Evolutionary conservation across 2,329 filamentous ascomycete genomes (phyloP).

Genomic region (Colletotrichum musae): DNA sequence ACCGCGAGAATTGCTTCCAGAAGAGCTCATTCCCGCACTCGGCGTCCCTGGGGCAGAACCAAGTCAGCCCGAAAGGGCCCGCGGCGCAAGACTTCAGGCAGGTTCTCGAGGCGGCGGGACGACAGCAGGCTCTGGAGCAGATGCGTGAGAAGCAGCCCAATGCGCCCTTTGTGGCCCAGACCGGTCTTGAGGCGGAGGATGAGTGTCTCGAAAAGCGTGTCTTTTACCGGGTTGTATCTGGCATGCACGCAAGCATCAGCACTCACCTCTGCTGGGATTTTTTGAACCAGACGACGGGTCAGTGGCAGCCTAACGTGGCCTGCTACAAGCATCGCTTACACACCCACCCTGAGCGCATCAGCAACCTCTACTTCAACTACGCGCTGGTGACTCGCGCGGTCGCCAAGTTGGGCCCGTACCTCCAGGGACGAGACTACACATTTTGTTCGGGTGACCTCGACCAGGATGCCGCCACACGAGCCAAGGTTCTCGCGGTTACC

Average conservation of each 20-base stretch:
- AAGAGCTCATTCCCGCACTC: slow-evolving; percentile 74
- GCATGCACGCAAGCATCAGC: slow-evolving; percentile 98
- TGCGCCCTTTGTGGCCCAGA: slow-evolving; percentile 72
- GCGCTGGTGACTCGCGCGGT: slow-evolving; percentile 93
- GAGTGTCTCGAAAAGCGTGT: slow-evolving; percentile 99
- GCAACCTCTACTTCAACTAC: slow-evolving; percentile 99
- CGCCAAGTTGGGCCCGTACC: slow-evolving; percentile 87
- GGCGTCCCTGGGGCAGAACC: slow-evolving; percentile 65
- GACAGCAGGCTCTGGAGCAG: slow-evolving; percentile 74
- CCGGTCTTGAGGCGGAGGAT: slow-evolving; percentile 83
- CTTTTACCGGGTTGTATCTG: slow-evolving; percentile 94
- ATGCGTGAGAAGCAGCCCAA: slow-evolving; percentile 69
- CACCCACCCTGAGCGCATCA: slow-evolving; percentile 88
- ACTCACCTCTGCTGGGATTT: slow-evolving; percentile 97
- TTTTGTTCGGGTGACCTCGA: slow-evolving; percentile 90
- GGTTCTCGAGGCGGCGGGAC: slow-evolving; percentile 71
- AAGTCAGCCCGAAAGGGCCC: slow-evolving; percentile 59
- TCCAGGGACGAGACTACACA: slow-evolving; percentile 79
- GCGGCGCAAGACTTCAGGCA: slow-evolving; percentile 74
- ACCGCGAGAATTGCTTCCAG: slow-evolving; percentile 96
- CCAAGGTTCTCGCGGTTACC: slow-evolving; percentile 84
- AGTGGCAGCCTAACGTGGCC: slow-evolving; percentile 90
- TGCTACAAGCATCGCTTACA: slow-evolving; percentile 94
- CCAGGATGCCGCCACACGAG: slow-evolving; percentile 84
- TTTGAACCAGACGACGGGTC: slow-evolving; percentile 92